Conservation (phyloP, 495 filamentous ascomycete genomes). For the Jackrogersella multiformis region DNA sequence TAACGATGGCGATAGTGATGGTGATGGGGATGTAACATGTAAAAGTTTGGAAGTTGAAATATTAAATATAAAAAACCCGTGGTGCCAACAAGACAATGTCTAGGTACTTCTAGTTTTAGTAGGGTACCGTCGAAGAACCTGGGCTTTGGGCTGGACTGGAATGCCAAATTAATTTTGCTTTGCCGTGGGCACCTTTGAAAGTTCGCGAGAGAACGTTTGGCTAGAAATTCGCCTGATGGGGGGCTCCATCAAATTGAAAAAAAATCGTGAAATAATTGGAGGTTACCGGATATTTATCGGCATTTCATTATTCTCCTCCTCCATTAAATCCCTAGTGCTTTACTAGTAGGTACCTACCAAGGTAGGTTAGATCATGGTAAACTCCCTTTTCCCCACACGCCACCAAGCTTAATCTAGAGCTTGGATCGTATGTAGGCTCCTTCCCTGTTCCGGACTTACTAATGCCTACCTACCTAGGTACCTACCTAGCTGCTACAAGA, state of each 20-base stretch:
- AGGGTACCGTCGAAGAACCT: background rate
- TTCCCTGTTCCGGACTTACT: background rate
- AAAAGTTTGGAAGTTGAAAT: background rate
- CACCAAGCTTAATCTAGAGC: background rate
- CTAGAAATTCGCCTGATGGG: conserved; percentile 3
- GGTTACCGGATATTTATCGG: conserved; percentile 40
- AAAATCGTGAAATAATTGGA: conserved; percentile 26
- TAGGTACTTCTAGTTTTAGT: background rate
- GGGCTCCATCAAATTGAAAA: conserved; percentile 26
- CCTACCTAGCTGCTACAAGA: no score
- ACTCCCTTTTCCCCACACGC: background rate
- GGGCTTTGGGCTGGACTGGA: conserved; percentile 1
- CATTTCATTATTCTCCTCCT: conserved; percentile 22
- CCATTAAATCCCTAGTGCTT: background rate
- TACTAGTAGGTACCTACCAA: background rate
- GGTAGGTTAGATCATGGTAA: background rate
- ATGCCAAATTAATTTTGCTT: conserved; percentile 34
- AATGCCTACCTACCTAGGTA: no score
- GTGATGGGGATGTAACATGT: background rate
- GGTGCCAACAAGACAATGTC: conserved; percentile 9
- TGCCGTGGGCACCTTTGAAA: conserved; percentile 28
- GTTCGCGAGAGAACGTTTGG: conserved; percentile 9
- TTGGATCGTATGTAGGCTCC: background rate
- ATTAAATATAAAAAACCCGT: conserved; percentile 2
- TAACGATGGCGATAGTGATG: background rate